Evolutionary conservation across 2,329 filamentous ascomycete species (phyloP), one percentile per base, ranked within the genome.

Genomic region (Neonectria sp.): DNA sequence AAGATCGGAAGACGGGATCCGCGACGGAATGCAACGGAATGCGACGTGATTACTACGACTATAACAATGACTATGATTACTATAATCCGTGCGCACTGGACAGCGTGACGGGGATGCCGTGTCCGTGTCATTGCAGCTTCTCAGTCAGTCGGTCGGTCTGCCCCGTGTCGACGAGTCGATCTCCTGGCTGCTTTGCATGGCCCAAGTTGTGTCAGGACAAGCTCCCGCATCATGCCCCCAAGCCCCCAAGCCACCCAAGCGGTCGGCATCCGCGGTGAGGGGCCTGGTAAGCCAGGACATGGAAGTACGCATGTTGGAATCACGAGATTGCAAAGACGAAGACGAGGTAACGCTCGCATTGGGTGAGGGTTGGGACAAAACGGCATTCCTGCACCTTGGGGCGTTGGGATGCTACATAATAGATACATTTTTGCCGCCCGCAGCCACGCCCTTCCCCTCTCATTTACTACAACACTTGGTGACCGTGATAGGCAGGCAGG

Each of bases 401-500:
- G 52, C 46, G 59, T 46, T 31, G 52, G 29, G 49, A 33, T 49
- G 52, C 46, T 29, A 48, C 40, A 37, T 37, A 37, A 9, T 5
- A 37, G 3, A 5, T 21, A 13, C 51, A 45, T 24, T 25, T 53
- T 63, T 53, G 53, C 43, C 55, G 61, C 53, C 61, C 55, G 55
- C 61, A 59, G 48, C 24, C 2, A 55, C 62, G 55, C 55, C 62
- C 62, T 59, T 60, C 62, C 48, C 55, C 40, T 64, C 62, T 55
- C 55, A 64, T 60, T 59, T 59, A 37, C 48, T 52, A 48, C 24
- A 21, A 31, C 29, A 21, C 21, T 61, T 25, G 33, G 31, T 24
- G 25, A 53, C 17, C n/a, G 15, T 5, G 59, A 35, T 61, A 29
- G n/a, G 37, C 45, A 55, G 59, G 40, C 27, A 7, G 4, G 27